Conservation (phyloP, 257 asterid genomes). For the Capsicum pubescens region DNA sequence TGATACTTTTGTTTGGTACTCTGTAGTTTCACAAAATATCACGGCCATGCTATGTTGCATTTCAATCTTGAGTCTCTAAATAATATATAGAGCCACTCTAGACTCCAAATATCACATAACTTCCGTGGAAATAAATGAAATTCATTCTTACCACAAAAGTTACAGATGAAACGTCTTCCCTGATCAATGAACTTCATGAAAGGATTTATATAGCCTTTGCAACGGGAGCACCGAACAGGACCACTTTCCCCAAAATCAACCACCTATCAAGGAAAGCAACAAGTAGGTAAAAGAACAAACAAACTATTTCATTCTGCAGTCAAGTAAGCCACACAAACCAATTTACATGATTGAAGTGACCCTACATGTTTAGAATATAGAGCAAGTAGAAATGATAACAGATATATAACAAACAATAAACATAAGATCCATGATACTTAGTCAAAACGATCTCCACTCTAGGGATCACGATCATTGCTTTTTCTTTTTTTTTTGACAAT, state of each 20-base stretch:
- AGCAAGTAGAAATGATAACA: slow-evolving; percentile 5
- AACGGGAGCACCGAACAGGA: slow-evolving; percentile 98
- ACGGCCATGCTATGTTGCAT: neutral
- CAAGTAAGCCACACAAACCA: neutral
- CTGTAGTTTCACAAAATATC: slow-evolving; percentile 6
- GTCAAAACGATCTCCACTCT: neutral
- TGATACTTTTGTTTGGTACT: neutral
- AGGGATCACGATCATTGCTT: neutral
- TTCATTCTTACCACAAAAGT: slow-evolving; percentile 82
- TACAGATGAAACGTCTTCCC: slow-evolving; percentile 94
- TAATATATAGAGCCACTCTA: slow-evolving; percentile 15
- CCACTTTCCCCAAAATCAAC: slow-evolving; percentile 99
- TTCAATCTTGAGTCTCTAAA: slow-evolving; percentile 18
- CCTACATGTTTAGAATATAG: neutral
- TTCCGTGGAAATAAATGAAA: neutral
- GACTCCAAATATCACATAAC: slow-evolving; percentile 17
- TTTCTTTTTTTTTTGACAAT: neutral
- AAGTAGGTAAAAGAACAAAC: slow-evolving; percentile 3
- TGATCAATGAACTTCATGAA: slow-evolving; percentile 94
- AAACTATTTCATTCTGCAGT: neutral
- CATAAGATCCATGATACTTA: neutral
- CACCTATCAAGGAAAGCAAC: slow-evolving; percentile 52
- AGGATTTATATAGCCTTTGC: slow-evolving; percentile 98
- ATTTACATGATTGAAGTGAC: neutral
- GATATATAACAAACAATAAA: slow-evolving; percentile 20